A percentile compares a stretch with the other conserved stretches of the same genome.
phyloP scores from a whole-genome alignment of 805 yeast genomes.

The Kodamaea restingae region DNA sequence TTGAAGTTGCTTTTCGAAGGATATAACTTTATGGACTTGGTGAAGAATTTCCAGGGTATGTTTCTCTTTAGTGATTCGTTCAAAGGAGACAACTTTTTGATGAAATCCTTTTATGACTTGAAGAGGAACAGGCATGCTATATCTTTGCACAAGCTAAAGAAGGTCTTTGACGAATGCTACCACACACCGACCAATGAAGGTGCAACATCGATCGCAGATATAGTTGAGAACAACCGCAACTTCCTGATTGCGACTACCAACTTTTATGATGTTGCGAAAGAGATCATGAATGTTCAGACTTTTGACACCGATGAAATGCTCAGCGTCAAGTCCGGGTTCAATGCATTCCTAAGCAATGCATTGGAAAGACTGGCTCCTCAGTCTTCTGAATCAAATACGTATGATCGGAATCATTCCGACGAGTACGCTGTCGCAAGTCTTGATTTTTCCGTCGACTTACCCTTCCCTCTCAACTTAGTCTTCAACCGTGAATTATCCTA shows the following conservation, averaged over 20 bases:
- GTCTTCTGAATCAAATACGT: constrained; percentile 4
- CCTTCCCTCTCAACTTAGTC: constrained; percentile 82
- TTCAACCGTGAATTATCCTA: constrained; percentile 64
- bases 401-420: constrained; percentile 13
- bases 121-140: constrained; percentile 35
- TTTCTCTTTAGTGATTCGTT: constrained; percentile 55
- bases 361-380: constrained; percentile 16
- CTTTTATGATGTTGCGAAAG: constrained; percentile 43
- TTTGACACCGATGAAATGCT: constrained; percentile 23
- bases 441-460: constrained; percentile 58
- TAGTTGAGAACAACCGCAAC: constrained; percentile 37
- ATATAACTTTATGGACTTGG: constrained; percentile 46
- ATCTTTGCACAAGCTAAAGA: constrained; percentile 26
- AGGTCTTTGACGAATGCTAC: constrained; percentile 20
- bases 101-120: constrained; percentile 49
- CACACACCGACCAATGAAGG: constrained; percentile 39
- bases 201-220: constrained; percentile 77
- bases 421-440: constrained; percentile 47
- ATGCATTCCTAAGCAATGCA: constrained; percentile 43
- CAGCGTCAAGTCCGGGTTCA: constrained; percentile 40
- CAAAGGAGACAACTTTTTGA: constrained; percentile 51
- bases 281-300: constrained; percentile 50
- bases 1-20: constrained; percentile 58
- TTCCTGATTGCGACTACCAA: constrained; percentile 42
- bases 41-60: constrained; percentile 50